Evolutionary conservation across 768 basidiomycete species (phyloP).

Genomic region (Mrakia gelida): DNA sequence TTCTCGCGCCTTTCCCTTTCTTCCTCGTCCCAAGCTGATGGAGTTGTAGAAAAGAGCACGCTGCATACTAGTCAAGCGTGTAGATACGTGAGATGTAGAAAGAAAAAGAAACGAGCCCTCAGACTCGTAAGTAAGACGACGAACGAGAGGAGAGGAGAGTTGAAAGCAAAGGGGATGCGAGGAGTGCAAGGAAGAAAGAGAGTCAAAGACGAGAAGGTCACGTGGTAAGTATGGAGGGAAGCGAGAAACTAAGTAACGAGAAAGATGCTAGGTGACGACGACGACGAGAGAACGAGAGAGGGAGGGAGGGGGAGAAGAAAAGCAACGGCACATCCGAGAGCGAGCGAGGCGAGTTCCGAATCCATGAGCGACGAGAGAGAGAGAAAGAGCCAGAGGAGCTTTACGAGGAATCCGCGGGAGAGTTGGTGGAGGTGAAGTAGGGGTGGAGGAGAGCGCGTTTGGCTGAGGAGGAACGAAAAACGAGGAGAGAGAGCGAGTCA

Average conservation of each 20-base stretch:
- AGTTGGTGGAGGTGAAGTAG: slow-evolving; percentile 17
- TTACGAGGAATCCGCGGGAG: slow-evolving; percentile 5
- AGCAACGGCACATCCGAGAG: background rate
- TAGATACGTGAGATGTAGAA: no score
- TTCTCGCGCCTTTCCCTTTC: no score
- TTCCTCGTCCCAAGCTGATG: no score
- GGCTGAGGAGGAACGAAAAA: slow-evolving; percentile 44
- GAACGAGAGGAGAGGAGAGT: no score
- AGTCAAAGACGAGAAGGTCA: background rate
- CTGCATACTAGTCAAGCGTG: no score
- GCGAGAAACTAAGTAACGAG: background rate
- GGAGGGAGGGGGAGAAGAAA: background rate
- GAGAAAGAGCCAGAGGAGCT: background rate
- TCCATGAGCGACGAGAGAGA: background rate
- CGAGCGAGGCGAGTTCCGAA: background rate
- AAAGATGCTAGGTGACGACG: background rate
- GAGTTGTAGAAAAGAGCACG: no score
- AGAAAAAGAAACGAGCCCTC: no score
- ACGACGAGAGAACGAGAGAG: slow-evolving; percentile 5
- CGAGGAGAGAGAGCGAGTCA: background rate
- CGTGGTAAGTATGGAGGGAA: background rate
- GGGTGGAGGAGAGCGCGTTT: slow-evolving; percentile 52
- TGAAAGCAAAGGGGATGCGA: no score
- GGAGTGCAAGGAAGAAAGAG: background rate
- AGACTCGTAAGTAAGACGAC: background rate